Base-by-base conservation (phyloP, 2,329 filamentous ascomycete species). In the Graphium sp. region DNA sequence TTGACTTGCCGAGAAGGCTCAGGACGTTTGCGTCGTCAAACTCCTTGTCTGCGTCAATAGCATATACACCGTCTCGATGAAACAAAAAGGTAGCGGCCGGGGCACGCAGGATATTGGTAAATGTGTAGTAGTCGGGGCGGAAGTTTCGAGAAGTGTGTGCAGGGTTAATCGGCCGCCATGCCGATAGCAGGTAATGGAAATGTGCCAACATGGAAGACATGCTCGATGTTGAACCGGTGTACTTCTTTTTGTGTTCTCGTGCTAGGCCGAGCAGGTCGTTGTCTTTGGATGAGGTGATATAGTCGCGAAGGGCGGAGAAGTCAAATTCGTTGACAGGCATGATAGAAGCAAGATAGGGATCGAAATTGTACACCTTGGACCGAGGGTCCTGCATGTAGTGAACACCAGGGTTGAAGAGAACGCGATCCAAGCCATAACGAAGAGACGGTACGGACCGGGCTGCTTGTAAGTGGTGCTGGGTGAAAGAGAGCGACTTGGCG, bases 301-400 rank as follows among this genome's bases (percentile, higher is more conserved):
- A 98, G 36, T 74, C 65, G 47, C 80, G 82, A 30, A 98, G 52
- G 4, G 83, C 74, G 33, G 80, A 67, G 49, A 92, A 98, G 44
- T 98, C 82, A 44, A 98, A 98, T 44, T 98, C 82, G 3, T 69
- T 60, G 11, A 89, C 74, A 2, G 89, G 85, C 83, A 95, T 95
- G 41, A 98, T 91, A 29, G 73, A 74, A 34, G 84, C 72, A 13
- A 98, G 64, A 44, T 94, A 94, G 0, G 91, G 89, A 45, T 98
- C 87, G 42, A 98, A 98, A 48, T 98, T 98, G 62, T 74, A 98
- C 6, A 95, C 83, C 12, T 74, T 67, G 22, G 87, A 84, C 33
- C 82, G 70, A 15, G 77, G 74, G 47, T 98, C 89, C 50, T 92
- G 85, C 29, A 98, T 66, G 28, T 82, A 75, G 48, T 94, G 93